Evolutionary conservation across 1,139 yeast genomes (phyloP), one percentile per base, ranked within the genome.

Genomic region (Pichia sp.): DNA sequence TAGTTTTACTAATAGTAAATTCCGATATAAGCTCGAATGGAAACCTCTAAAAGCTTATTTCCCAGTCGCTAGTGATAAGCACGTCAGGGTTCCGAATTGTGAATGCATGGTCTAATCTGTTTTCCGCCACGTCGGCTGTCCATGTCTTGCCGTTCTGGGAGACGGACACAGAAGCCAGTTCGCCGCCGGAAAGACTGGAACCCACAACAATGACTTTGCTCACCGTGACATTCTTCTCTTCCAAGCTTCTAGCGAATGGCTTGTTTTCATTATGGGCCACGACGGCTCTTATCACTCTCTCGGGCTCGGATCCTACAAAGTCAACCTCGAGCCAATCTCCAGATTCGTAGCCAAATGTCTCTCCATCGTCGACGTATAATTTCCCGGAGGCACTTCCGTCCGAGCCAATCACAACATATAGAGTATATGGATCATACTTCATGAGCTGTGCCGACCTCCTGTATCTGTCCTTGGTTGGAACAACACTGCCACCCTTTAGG

Each of bases 361-460:
- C 87, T 14, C 96, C 95, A 69, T 89, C 96, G 69, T 92, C 99
- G 48, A 86, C 71, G 67, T 92, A 93, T 38, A 93, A 67, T 9
- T 67, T 64, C 16, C 80, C 81, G 1, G 87, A 85, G 0, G 68
- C 64, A 1, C 66, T 59, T 1, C 83, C 83, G 1, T 72, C 64
- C 1, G 50, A 34, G 61, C 77, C 77, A 20, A 86, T 75, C 0
- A 89, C 90, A 46, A 93, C 73, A 2, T 85, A 76, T 50, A 93
- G 64, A 0, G 96, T 87, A 67, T 84, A 89, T 2, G 99, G 98
- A 67, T 93, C 99, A 58, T 77, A 72, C 46, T 68, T 73, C 95
- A 89, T 91, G 59, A 89, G 73, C 63, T 78, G 82, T 7, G 93
- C 72, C 0, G 96, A 87, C 60, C 99, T 78, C 68, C 99, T 83